Base-by-base conservation (phyloP, 495 filamentous ascomycete species). In the Xanthoparmelia taractica region DNA sequence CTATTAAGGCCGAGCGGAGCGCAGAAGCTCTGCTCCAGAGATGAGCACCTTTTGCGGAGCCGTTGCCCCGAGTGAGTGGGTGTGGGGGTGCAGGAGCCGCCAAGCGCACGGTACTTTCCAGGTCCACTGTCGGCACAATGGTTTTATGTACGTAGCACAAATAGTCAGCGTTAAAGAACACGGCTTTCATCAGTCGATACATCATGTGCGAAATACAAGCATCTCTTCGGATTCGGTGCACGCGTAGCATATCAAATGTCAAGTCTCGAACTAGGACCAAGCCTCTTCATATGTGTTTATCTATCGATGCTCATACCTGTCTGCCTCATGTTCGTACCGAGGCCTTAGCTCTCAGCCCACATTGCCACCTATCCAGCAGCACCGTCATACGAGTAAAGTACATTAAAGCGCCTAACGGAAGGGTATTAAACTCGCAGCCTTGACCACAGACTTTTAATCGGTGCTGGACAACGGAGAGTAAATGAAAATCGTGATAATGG, bases 1-100 rank as follows among this genome's bases (percentile, higher is more conserved):
- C 58, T 74, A 79, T 70, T 80, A 61, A 69, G 23, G 18, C 38
- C 10, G 27, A 27, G 23, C 15, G 13, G 29, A 45, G 27, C 23
- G 5, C 23, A 31, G n/a, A 11, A 23, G n/a, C 8, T 20, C 4
- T 54, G 15, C 15, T 61, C 18, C 25, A 55, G 38, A 33, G 18
- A 40, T 47, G 25, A 20, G 29, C 34, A 25, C 37, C 8, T 20
- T 36, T 18, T 15, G 2, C 34, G 48, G 18, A 47, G 15, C 20
- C 17, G 27, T 33, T 33, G 50, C 48, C 11, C 15, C 29, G 18
- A 10, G 48, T 7, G 45, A 13, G 45, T 1, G 25, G 25, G 8
- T 7, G 45, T 27, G 45, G 11, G 25, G 25, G 8, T 10, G 45
- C 12, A 33, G 18, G 8, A 29, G 29, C 17, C 5, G 29, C 29